These are phyloP conservation scores for Chaetomidium leptoderma DNA, from an alignment of 495 filamentous ascomycete genomes.

Conservation along the genomic window DNA sequence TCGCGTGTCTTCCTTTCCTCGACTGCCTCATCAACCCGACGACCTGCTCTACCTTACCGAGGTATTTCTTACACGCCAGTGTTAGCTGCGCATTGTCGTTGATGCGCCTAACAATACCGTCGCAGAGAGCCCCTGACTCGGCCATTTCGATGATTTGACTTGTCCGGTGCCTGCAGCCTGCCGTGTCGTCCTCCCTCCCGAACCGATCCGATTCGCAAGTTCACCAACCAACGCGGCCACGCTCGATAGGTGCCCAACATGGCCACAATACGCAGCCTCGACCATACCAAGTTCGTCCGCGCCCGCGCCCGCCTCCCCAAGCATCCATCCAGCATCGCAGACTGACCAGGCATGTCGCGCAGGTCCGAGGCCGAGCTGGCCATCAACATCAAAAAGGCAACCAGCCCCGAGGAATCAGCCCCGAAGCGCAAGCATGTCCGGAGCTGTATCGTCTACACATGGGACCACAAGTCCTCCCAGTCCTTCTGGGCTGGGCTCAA, in stretches of 20 bases:
- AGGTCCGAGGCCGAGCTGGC: slow-evolving; percentile 91
- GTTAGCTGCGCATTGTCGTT: background rate
- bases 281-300: slow-evolving; percentile 44
- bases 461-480: slow-evolving; percentile 96
- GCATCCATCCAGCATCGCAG: background rate
- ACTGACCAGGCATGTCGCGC: slow-evolving; percentile 26
- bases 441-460: slow-evolving; percentile 96
- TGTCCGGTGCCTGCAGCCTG: slow-evolving; percentile 1
- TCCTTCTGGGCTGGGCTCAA: slow-evolving; percentile 99
- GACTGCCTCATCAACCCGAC: background rate
- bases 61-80: background rate
- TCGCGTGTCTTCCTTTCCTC: background rate
- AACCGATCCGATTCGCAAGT: slow-evolving; percentile 1
- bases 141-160: slow-evolving; percentile 4
- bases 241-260: slow-evolving; percentile 34
- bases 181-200: background rate
- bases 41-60: background rate
- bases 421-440: slow-evolving; percentile 99
- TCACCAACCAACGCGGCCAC: background rate
- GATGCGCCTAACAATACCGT: background rate
- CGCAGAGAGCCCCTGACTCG: background rate
- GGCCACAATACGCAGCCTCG: slow-evolving; percentile 46
- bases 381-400: slow-evolving; percentile 95
- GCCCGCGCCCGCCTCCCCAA: background rate
- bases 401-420: slow-evolving; percentile 89